These are phyloP conservation scores for Hirschioporus abietinus DNA, from an alignment of 768 basidiomycete species.

Conservation along the genomic window DNA sequence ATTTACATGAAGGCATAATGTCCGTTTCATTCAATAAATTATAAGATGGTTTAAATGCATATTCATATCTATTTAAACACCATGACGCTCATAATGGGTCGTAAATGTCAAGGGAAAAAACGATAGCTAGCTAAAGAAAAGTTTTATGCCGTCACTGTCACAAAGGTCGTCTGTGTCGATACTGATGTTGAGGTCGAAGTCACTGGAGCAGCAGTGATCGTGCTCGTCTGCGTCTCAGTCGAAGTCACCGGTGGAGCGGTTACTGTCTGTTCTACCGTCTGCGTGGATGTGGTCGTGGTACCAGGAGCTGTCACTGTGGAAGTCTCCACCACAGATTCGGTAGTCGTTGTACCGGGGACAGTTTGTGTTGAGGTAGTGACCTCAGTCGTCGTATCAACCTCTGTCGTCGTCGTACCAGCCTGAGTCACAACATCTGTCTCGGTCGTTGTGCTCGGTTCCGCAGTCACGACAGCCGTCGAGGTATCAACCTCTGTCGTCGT, in stretches of 20 bases:
- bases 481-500: neutral
- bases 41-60: neutral
- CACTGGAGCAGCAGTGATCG: neutral
- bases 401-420: neutral
- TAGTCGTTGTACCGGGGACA: neutral
- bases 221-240: neutral
- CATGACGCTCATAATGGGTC: neutral
- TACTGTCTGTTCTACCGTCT: neutral
- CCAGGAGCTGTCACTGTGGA: neutral
- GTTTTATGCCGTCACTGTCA: neutral
- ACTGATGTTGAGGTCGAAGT: neutral
- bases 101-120: neutral
- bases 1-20: no score
- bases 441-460: neutral
- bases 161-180: neutral
- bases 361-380: neutral
- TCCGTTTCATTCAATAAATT: neutral
- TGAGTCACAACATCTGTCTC: neutral
- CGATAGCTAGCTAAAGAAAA: neutral
- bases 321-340: neutral
- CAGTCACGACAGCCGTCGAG: neutral
- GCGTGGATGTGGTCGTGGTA: neutral
- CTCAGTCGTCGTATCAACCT: neutral
- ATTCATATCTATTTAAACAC: conserved; percentile 1
- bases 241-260: neutral